A percentile compares a stretch with the other conserved stretches of the same genome.
Conservation (phyloP, 2,329 filamentous ascomycete species). For the Fusarium sp. region DNA sequence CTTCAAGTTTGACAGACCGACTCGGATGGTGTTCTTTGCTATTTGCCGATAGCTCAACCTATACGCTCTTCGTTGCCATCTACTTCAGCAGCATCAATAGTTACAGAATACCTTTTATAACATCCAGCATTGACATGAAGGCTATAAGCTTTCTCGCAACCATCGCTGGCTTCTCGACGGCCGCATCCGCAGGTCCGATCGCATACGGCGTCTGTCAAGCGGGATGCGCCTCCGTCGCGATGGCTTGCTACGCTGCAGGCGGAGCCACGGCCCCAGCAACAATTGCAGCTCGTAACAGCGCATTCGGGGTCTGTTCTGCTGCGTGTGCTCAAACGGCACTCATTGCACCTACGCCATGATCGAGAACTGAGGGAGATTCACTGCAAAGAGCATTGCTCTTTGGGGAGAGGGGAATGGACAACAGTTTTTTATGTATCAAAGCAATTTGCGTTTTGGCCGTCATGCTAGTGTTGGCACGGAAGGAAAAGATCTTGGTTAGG, state of each 20-base stretch:
- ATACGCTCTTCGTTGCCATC: no score
- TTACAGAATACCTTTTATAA: no score
- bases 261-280: conserved; percentile 2
- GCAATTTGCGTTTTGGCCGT: no score
- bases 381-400: no score
- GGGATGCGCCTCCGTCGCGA: not conserved
- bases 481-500: no score
- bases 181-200: not conserved
- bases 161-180: not conserved
- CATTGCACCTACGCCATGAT: not conserved
- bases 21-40: no score
- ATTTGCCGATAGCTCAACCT: no score
- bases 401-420: not conserved
- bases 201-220: not conserved
- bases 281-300: not conserved
- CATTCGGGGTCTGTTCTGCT: conserved; percentile 11
- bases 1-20: no score
- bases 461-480: not conserved
- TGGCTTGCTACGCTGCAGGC: conserved; percentile 6
- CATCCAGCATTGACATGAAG: no score
- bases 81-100: no score
- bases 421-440: accelerated
- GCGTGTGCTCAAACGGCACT: not conserved
- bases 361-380: not conserved
- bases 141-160: no score